Evolutionary conservation across 305 asterid genomes (phyloP), one percentile per base, ranked within the genome.

Genomic region (Solanum aculeatissimum): DNA sequence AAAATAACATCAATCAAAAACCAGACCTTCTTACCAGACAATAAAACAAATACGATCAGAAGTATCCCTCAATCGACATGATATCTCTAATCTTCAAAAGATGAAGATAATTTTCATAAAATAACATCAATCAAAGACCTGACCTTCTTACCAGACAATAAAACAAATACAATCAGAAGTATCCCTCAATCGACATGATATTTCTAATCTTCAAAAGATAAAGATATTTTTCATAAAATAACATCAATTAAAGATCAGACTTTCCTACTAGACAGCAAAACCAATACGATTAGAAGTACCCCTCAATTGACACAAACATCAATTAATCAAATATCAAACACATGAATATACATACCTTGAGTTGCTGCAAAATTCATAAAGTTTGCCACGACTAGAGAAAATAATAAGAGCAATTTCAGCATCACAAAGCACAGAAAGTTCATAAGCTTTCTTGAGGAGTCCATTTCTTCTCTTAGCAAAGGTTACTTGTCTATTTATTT

Each of bases 391-490:
- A 86, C 58, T 87, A 87, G 92, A 91, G 92, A 91, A 91, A 85
- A 91, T 86, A 88, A 91, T 87, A 49, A 91, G 91, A 58, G 91
- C 94, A 69, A 91, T 91, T 53, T 91, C 93, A 25, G 92, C 94
- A 88, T 91, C 93, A 62, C 93, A 91, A 4, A 91, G 89, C 53
- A 91, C 55, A n/a, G 92, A 89, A 57, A 91, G 86, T 83, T 91
- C 93, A 81, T 90, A 91, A 0, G 93, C 93, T 84, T 91, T 91
- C 83, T 90, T 91, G 4, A 91, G 90, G 57, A 91, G 72, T 70
- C 94, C 94, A 84, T 91, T 91, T 84, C 92, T 89, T 54, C 92
- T 89, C 92, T 91, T 91, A 2, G 94, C 88, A 86, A 91, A 91
- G 1, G 92, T 91, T 49, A 89, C 94, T 86, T 91, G 92, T 85